A percentile compares a stretch with the other conserved stretches of the same genome.
Conservation (phyloP, 2,329 filamentous ascomycete species). For the Orbilia ellipsospora region DNA sequence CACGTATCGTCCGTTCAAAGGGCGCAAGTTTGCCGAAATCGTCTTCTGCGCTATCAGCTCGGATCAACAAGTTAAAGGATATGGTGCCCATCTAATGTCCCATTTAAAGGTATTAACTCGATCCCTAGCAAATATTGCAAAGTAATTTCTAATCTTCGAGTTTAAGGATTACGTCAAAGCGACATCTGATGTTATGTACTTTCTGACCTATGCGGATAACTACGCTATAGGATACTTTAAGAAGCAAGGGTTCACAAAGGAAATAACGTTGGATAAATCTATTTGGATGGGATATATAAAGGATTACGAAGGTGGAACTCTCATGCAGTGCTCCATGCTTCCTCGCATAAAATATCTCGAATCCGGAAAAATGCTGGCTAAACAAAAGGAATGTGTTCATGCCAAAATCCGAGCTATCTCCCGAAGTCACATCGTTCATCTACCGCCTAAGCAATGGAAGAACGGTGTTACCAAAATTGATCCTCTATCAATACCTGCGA, state of each 20-base stretch:
- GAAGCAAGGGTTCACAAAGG: constrained; percentile 98
- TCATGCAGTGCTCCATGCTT: constrained; percentile 99
- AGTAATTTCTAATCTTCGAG: neutral
- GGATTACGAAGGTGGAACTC: constrained; percentile 97
- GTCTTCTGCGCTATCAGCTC: constrained; percentile 98
- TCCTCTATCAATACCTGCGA: constrained; percentile 85
- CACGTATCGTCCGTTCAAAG: constrained; percentile 93
- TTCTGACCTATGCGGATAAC: constrained; percentile 97
- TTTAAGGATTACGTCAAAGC: constrained; percentile 88
- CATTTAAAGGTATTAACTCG: constrained; percentile 76
- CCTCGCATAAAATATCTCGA: constrained; percentile 95
- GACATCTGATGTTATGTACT: constrained; percentile 97
- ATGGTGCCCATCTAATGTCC: constrained; percentile 97
- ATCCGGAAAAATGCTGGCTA: constrained; percentile 89
- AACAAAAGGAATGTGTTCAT: constrained; percentile 94
- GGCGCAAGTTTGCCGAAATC: constrained; percentile 93
- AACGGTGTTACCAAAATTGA: constrained; percentile 80
- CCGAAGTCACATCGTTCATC: constrained; percentile 86
- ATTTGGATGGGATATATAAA: constrained; percentile 99
- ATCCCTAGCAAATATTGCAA: too few species aligned
- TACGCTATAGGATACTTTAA: constrained; percentile 99
- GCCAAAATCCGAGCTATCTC: constrained; percentile 94
- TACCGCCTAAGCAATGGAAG: constrained; percentile 86
- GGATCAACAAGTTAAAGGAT: constrained; percentile 98
- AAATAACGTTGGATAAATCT: constrained; percentile 88